These are phyloP conservation scores for Cordia subcordata DNA, from an alignment of 257 asterid species.

Conservation along the genomic window DNA sequence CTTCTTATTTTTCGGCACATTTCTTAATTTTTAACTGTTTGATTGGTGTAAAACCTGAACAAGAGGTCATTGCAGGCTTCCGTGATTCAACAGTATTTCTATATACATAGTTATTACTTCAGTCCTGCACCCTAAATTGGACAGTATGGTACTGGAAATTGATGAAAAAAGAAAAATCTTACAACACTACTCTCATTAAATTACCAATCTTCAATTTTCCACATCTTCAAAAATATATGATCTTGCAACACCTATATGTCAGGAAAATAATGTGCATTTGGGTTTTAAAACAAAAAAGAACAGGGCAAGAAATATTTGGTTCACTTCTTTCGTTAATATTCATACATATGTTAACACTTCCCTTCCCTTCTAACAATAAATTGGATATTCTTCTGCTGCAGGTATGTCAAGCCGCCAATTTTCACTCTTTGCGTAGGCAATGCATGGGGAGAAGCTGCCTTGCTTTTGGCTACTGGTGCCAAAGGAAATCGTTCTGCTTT, in stretches of 20 bases:
- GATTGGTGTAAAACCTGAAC: no score
- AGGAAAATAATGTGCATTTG: no score
- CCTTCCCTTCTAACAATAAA: not conserved
- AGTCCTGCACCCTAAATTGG: not conserved
- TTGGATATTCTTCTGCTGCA: slow-evolving; percentile 17
- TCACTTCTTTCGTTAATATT: no score
- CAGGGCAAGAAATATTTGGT: no score
- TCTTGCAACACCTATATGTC: no score
- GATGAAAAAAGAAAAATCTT: no score
- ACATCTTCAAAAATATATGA: no score
- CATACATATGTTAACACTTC: not conserved
- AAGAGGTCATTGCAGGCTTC: not conserved
- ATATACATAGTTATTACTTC: no score
- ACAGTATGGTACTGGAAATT: not conserved
- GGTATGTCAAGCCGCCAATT: slow-evolving; percentile 87
- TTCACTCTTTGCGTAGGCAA: slow-evolving; percentile 93
- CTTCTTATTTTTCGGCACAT: not conserved
- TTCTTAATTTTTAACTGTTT: not conserved
- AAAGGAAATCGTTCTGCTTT: slow-evolving; percentile 92
- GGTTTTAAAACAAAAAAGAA: no score
- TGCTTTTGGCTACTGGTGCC: slow-evolving; percentile 95
- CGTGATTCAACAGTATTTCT: not conserved
- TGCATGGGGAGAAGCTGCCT: slow-evolving; percentile 99
- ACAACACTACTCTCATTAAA: no score
- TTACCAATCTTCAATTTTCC: no score